phyloP scores from a whole-genome alignment of 2,329 filamentous ascomycete genomes.

The Graphilbum ipis-grandicollis region DNA sequence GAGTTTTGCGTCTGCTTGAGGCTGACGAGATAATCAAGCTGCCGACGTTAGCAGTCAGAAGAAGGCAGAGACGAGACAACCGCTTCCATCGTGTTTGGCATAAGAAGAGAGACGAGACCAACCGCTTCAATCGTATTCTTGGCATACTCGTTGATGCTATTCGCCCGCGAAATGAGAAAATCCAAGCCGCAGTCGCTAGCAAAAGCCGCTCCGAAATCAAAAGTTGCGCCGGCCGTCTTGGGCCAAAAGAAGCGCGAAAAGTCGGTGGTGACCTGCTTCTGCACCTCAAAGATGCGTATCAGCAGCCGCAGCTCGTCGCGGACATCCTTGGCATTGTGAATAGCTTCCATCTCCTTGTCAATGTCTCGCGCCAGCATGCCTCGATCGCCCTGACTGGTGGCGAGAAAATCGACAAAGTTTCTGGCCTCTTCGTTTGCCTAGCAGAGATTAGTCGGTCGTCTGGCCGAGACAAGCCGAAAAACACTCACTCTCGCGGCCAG shows the following conservation, averaged over 20 bases:
- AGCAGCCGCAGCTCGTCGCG: slow-evolving; percentile 1
- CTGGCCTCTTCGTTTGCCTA: neutral
- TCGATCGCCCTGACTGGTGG: no score
- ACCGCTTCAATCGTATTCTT: neutral
- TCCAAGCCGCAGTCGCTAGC: neutral
- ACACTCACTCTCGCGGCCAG: neutral
- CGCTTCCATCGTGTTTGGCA: no score
- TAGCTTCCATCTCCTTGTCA: neutral
- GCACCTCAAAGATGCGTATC: neutral
- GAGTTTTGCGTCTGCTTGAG: slow-evolving; percentile 1
- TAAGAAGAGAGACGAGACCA: neutral
- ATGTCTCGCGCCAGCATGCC: neutral
- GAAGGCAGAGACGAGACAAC: no score
- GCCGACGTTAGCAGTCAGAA: neutral
- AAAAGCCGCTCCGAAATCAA: no score
- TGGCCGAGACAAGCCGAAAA: no score
- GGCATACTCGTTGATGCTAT: neutral
- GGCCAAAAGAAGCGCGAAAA: neutral
- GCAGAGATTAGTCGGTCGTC: neutral
- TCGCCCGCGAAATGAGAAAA: neutral
- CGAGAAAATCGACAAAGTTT: neutral
- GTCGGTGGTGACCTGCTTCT: neutral
- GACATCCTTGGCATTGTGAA: slow-evolving; percentile 1
- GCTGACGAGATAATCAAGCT: slow-evolving; percentile 1
- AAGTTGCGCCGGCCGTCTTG: no score